A percentile compares a stretch with the other conserved stretches of the same genome.
These are phyloP conservation scores for Wickerhamomyces sp. DNA, from an alignment of 1,139 yeast genomes.

Conservation along the genomic window DNA sequence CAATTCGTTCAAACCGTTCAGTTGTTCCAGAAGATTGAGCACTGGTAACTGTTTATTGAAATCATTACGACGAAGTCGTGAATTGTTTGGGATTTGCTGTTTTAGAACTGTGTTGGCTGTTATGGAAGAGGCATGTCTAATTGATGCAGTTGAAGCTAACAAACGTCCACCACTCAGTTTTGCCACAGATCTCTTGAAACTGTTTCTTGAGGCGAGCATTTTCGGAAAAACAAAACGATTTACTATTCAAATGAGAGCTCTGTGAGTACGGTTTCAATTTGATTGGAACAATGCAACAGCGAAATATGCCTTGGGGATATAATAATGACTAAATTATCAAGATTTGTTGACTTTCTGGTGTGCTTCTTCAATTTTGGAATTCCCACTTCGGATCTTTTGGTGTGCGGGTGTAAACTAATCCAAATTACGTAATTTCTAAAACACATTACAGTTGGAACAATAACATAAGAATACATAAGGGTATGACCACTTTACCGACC, in stretches of 20 bases:
- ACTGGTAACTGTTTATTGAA: conserved; percentile 11
- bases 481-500: too few species aligned
- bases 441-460: too few species aligned
- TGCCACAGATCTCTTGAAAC: conserved; percentile 1
- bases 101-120: background rate
- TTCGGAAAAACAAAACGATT: background rate
- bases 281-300: too few species aligned
- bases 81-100: background rate
- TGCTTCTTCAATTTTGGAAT: background rate
- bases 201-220: conserved; percentile 8
- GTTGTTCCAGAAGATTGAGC: conserved; percentile 15
- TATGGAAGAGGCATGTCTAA: background rate
- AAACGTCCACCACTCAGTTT: background rate
- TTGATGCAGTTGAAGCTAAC: background rate
- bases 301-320: too few species aligned
- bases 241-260: background rate
- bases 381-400: background rate
- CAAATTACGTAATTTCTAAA: background rate
- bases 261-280: background rate
- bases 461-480: too few species aligned
- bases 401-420: background rate
- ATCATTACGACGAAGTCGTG: conserved; percentile 2
- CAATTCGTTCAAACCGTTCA: conserved; percentile 14
- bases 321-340: too few species aligned
- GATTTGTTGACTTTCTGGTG: background rate